Base-by-base conservation (phyloP, 768 basidiomycete species). In the Pseudohyphozyma bogoriensis region DNA sequence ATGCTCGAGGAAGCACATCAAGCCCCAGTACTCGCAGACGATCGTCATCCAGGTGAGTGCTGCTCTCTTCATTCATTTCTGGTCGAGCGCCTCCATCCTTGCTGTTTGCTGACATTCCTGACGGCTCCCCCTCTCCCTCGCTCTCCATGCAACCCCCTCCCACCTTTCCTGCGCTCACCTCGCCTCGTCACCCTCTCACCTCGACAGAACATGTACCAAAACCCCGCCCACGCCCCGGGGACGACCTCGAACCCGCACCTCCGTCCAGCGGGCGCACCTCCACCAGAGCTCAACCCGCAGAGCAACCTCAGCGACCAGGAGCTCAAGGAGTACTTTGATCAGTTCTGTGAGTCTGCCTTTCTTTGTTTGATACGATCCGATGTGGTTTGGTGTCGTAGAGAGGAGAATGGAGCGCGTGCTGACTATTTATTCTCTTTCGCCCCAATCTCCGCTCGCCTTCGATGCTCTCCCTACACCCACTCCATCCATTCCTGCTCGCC, bases 191-290 rank as follows among this genome's bases (percentile, higher is more conserved):
- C n/a, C n/a, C n/a, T n/a, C n/a, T n/a, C n/a, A n/a, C n/a, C n/a
- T n/a, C n/a, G n/a, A n/a, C n/a, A 90, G 5, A 99, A 99, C 70
- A 91, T 97, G 49, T 99, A 96, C 74, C 91, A 96, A 74, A 99
- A 99, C 75, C 95, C 95, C 4, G 87, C 87, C 12, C 90, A 96
- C 68, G 88, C 89, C 72, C 57, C 55, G 10, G 58, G 53, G 9
- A 29, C 52, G 29, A 69, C 60, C 8, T 44, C 28, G n/a, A 63
- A 64, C 60, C 62, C 62, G 50, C 62, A 67, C 35, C 24, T 67
- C 32, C 28, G 66, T 0, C 62, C 62, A 4, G 49, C 52, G 28
- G 60, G 62, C 40, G n/a, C 24, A 31, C 52, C 54, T 10, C 47
- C 58, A 10, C 40, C 59, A 24, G 44, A 55, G 31, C 53, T 46